Evolutionary conservation across 805 yeast genomes (phyloP).

Genomic region (Saccharomycopsis synnaedendra): DNA sequence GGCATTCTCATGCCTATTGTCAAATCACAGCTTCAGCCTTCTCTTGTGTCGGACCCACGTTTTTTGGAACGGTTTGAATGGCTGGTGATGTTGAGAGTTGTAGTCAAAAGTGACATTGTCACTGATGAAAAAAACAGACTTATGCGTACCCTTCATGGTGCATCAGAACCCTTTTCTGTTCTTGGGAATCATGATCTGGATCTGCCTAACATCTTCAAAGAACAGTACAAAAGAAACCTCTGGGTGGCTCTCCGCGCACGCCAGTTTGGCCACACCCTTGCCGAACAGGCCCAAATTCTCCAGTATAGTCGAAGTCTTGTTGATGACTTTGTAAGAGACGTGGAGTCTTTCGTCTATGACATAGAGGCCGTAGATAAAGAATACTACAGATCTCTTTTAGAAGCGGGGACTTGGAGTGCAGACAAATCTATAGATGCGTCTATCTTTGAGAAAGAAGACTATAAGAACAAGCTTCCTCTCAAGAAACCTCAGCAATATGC

Average conservation of each 20-base stretch:
- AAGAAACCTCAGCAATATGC: constrained; percentile 1
- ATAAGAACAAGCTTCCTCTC: constrained; percentile 1
- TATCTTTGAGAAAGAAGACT: constrained; percentile 3
- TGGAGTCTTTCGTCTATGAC: constrained; percentile 42
- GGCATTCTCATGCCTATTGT: constrained; percentile 18
- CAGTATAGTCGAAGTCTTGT: constrained; percentile 61
- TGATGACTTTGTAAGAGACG: constrained; percentile 60
- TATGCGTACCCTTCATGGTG: constrained; percentile 22
- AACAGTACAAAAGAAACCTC: constrained; percentile 47
- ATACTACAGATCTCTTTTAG: constrained; percentile 4
- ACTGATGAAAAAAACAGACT: constrained; percentile 78
- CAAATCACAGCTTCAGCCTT: constrained; percentile 16
- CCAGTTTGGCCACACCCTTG: constrained; percentile 66
- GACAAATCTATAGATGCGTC: background rate
- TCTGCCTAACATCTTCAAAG: background rate
- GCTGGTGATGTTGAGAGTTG: constrained; percentile 89
- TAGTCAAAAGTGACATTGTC: constrained; percentile 90
- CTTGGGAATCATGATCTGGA: background rate
- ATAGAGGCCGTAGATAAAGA: background rate
- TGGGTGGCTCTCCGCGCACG: constrained; percentile 88
- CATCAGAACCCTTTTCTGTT: constrained; percentile 5
- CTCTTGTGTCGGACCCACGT: constrained; percentile 23
- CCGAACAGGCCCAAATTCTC: constrained; percentile 62
- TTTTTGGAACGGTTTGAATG: constrained; percentile 80
- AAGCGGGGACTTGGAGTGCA: background rate